Percentiles rank a stretch among this genome's conserved stretches.
Conservation (phyloP, 2,329 filamentous ascomycete species). For the Macrophomina tecta region DNA sequence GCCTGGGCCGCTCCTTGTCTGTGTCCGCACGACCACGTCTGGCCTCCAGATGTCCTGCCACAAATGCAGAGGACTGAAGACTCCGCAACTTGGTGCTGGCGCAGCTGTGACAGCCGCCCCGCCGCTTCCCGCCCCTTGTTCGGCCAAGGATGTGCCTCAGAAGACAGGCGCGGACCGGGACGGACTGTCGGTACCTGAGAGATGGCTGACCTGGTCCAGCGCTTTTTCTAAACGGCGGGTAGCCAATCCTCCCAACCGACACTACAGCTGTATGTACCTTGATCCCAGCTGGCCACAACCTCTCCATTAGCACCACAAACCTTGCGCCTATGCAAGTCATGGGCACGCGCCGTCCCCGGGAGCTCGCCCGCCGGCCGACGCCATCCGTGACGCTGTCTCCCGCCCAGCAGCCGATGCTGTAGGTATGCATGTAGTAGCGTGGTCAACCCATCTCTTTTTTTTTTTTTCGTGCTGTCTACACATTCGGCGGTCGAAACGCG, state of each 20-base stretch:
- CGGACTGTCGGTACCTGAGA: not conserved
- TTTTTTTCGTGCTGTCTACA: too few species aligned
- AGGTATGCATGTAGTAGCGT: not conserved
- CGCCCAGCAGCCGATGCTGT: not conserved
- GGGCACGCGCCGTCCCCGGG: slow-evolving; percentile 8
- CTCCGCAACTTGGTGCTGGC: too few species aligned
- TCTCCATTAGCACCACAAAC: not conserved
- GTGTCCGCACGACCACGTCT: too few species aligned
- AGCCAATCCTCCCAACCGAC: not conserved
- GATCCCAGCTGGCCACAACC: not conserved
- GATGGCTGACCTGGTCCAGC: not conserved
- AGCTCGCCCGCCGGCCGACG: not conserved
- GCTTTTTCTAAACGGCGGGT: slow-evolving; percentile 8
- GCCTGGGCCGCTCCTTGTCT: too few species aligned
- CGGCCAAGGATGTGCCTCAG: not conserved
- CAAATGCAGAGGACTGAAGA: too few species aligned
- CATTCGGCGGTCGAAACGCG: slow-evolving; percentile 1
- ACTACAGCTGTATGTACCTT: not conserved
- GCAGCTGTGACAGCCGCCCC: not conserved
- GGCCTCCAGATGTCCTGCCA: too few species aligned
- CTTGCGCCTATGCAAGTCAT: slow-evolving; percentile 12
- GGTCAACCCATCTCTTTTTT: too few species aligned
- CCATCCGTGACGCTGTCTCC: not conserved
- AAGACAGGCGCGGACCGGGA: not conserved
- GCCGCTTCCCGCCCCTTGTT: not conserved